Base-by-base conservation (phyloP, 106 monocot genomes). In the Posidonia australis region DNA sequence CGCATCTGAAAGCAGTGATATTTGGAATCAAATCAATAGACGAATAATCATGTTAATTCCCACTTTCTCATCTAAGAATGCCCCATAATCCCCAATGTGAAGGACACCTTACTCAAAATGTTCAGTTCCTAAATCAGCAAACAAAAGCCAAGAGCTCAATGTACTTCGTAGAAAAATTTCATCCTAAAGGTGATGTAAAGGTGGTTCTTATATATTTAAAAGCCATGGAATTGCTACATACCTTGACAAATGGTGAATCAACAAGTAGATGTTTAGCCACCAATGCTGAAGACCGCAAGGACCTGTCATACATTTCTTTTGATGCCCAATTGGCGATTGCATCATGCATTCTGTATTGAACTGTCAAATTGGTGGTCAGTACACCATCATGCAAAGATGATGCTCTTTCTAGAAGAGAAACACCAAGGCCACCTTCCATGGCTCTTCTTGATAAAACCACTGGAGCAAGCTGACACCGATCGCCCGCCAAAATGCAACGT, bases 321-420 rank as follows among this genome's bases (percentile, higher is more conserved):
- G 93, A 94, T 54, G 93, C 93, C 93, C 93, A 94, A 63, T 83
- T 83, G 20, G 89, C 89, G 67, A 94, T 94, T 58, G 89, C 81
- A 71, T 94, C 86, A 70, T 94, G 44, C 93, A 94, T 94, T 62
- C 93, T 77, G 64, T 89, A 89, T 66, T 94, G 93, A 73, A 73
- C 65, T 30, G 75, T 82, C 64, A 94, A 65, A 41, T 68, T 86
- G n/a, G 93, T 84, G 13, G 73, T 30, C 7, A 94, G 74, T 51
- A 81, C 5, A 52, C 84, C 89, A 17, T 86, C 72, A 68, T 89
- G 83, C 72, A 94, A 69, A 24, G 44, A 20, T 46, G 76, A 73
- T 58, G 82, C 84, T 70, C 86, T 94, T 79, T 89, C 89, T 57
- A 94, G 36, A 45, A 94, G 78, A 26, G 89, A 94, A 26, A 76